A percentile compares a stretch with the other conserved stretches of the same genome.
Evolutionary conservation across 2,329 filamentous ascomycete genomes (phyloP).

Genomic region (Talaromyces sp.): DNA sequence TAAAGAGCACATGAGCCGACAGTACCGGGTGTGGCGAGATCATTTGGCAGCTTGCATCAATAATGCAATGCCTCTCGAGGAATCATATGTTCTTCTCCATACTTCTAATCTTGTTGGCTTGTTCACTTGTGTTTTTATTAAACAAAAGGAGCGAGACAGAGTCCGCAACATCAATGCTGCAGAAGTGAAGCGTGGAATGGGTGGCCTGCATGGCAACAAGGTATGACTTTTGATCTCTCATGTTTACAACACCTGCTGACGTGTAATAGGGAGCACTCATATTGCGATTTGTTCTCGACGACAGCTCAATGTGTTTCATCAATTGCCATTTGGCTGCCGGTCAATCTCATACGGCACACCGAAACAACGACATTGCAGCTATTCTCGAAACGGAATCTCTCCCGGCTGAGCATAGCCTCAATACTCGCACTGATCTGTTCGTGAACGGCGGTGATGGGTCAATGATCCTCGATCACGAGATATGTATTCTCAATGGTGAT

Average conservation of each 20-base stretch:
- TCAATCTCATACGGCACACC: slow-evolving; percentile 81
- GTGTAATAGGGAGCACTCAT: slow-evolving; percentile 68
- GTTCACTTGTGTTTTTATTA: slow-evolving; percentile 95
- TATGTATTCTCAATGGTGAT: slow-evolving; percentile 95
- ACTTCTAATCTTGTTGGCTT: slow-evolving; percentile 87
- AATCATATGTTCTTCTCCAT: slow-evolving; percentile 81
- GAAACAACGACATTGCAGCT: slow-evolving; percentile 86
- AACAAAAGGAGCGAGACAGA: slow-evolving; percentile 69
- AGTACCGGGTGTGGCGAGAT: slow-evolving; percentile 95
- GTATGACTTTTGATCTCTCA: slow-evolving; percentile 31
- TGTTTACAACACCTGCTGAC: not conserved
- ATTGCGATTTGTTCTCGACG: slow-evolving; percentile 87
- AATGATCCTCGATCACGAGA: slow-evolving; percentile 94
- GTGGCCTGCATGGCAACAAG: slow-evolving; percentile 93
- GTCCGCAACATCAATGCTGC: slow-evolving; percentile 74
- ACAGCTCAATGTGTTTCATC: slow-evolving; percentile 91
- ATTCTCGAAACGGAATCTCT: slow-evolving; percentile 79
- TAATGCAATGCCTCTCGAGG: slow-evolving; percentile 72
- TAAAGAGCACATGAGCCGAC: slow-evolving; percentile 89
- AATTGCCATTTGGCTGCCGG: slow-evolving; percentile 97
- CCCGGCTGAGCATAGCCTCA: slow-evolving; percentile 66
- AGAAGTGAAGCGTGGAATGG: slow-evolving; percentile 94
- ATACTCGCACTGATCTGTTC: slow-evolving; percentile 70
- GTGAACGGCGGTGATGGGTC: slow-evolving; percentile 90
- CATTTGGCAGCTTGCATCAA: slow-evolving; percentile 79